Base-by-base conservation (phyloP, 1,284 basidiomycete genomes). In the Leccinum griseonigrum region DNA sequence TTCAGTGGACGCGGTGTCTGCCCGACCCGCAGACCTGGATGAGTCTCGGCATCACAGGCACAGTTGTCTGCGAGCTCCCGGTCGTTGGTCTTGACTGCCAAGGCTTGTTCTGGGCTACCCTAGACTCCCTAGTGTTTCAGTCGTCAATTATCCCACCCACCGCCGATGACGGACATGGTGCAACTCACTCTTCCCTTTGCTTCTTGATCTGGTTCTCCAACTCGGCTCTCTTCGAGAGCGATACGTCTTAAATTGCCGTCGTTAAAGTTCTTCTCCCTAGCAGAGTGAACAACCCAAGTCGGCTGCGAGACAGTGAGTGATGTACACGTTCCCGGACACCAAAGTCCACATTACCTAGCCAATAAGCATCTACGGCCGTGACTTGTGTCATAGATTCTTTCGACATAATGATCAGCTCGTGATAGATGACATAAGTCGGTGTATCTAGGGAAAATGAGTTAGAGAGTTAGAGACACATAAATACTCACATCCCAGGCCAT, bases 381-480 rank as follows among this genome's bases (percentile, higher is more conserved):
- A 98, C 95, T 73, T 95, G 94, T 22, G 94, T 96, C 94, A 97
- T 97, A 77, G 98, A 97, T 78, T 96, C 88, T 78, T 93, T 97
- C 29, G 93, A 95, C 3, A 95, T 97, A 67, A 97, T 80, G 63
- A 97, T 95, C 55, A 97, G 83, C 73, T 99, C 96, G 72, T 99
- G 97, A 74, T 98, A 98, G 34, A 99, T 87, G 40, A 98, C 92
- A 74, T 97, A 98, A 54, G 95, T 92, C 7, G 97, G 97, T 34
- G 94, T 97, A 76, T 95, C 92, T 94, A 69, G 5, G 64, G 32
- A 40, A 29, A 48, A 61, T 66, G 43, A 68, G 60, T 28, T n/a
- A 18, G 5, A 0, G 18, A 7, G 1, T 10, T 1, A 3, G 22
- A 31, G 3, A 31, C 3, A 18, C 36, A 16, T 38, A 43, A 63